Percentiles rank a stretch among this genome's conserved stretches.
phyloP scores from a whole-genome alignment of 805 yeast species.

The Yarrowia phangngaensis region DNA sequence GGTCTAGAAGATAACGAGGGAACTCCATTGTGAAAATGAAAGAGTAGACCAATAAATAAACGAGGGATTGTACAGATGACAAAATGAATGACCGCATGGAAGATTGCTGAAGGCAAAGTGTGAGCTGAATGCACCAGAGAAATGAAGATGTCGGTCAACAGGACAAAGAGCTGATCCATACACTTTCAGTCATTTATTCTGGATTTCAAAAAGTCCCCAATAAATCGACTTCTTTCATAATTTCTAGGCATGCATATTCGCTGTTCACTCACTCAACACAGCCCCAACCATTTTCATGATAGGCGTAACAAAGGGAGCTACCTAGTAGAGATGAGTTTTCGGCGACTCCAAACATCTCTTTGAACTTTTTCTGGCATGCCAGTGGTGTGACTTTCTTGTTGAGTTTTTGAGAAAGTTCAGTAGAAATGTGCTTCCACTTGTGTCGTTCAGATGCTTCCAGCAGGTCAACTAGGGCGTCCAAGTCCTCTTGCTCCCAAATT shows the following conservation, averaged over 20 bases:
- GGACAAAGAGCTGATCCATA: too few species aligned
- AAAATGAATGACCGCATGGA: too few species aligned
- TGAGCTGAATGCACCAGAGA: too few species aligned
- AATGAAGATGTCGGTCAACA: too few species aligned
- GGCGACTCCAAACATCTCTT: slow-evolving; percentile 53
- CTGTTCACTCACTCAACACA: slow-evolving; percentile 37
- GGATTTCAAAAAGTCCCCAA: too few species aligned
- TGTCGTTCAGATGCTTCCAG: slow-evolving; percentile 52
- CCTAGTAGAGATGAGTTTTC: slow-evolving; percentile 48
- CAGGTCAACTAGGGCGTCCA: slow-evolving; percentile 47
- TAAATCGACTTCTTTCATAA: too few species aligned
- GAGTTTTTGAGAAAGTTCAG: slow-evolving; percentile 34
- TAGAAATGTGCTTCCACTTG: slow-evolving; percentile 59
- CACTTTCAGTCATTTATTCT: too few species aligned
- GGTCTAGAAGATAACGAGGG: slow-evolving; percentile 14
- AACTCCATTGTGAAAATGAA: too few species aligned
- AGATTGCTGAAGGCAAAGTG: too few species aligned
- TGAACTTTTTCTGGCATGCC: slow-evolving; percentile 54
- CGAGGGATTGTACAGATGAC: neutral
- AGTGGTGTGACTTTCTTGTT: slow-evolving; percentile 49
- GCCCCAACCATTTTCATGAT: slow-evolving; percentile 48
- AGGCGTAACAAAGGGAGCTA: slow-evolving; percentile 53
- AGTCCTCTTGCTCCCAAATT: slow-evolving; percentile 45
- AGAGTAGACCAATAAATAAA: neutral
- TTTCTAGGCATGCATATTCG: too few species aligned